Conservation (phyloP, 148 eudicot genomes). For the Diospyros lotus region DNA sequence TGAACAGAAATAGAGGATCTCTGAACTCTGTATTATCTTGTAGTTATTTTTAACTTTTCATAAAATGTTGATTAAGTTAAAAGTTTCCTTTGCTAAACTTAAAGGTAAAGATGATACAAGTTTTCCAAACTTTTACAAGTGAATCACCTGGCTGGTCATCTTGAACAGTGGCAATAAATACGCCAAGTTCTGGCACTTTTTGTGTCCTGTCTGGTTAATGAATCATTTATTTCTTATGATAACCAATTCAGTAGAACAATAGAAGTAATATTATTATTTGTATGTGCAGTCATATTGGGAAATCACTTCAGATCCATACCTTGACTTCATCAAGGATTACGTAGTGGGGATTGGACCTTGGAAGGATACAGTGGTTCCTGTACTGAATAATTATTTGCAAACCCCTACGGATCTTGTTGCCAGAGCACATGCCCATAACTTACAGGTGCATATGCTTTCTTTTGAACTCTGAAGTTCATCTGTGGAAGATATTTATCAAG, state of each 20-base stretch:
- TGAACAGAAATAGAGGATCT: too few relatives aligned
- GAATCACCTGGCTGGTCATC: too few relatives aligned
- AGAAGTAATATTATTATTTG: neutral
- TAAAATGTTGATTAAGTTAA: too few relatives aligned
- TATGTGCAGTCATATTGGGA: conserved; percentile 66
- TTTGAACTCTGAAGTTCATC: neutral
- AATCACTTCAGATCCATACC: conserved; percentile 84
- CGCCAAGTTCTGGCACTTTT: too few relatives aligned
- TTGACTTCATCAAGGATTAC: conserved; percentile 67
- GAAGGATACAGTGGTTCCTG: conserved; percentile 86
- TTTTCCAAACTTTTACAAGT: too few relatives aligned
- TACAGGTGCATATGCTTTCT: conserved; percentile 52
- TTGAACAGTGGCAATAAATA: too few relatives aligned
- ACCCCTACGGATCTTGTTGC: conserved; percentile 82
- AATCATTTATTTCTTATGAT: neutral
- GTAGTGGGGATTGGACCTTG: conserved; percentile 96
- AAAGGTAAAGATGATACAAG: too few relatives aligned
- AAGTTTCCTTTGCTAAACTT: too few relatives aligned
- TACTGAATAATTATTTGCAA: conserved; percentile 51
- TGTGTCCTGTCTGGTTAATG: neutral
- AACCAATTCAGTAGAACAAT: neutral
- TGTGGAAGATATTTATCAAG: neutral
- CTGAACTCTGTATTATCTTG: too few relatives aligned
- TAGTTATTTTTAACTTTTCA: too few relatives aligned
- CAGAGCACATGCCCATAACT: conserved; percentile 81